Conservation (phyloP, 2,329 filamentous ascomycete genomes). For the Ophiostoma populinum region DNA sequence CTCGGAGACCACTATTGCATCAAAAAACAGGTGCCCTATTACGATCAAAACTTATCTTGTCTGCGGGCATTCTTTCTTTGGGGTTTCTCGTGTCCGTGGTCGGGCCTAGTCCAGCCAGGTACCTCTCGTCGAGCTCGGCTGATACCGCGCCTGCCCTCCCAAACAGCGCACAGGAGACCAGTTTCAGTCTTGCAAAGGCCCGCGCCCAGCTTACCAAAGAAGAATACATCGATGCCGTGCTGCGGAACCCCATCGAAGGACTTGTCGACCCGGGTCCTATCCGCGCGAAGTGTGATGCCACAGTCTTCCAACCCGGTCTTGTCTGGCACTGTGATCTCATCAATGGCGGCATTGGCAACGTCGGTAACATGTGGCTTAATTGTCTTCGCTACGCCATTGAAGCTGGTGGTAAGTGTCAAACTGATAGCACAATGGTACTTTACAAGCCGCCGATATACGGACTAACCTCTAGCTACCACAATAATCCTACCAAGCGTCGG, state of each 20-base stretch:
- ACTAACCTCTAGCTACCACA: constrained; percentile 9
- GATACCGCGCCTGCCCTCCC: no score
- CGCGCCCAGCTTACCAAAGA: constrained; percentile 6
- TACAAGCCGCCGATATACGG: not conserved
- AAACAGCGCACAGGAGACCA: no score
- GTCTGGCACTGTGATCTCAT: constrained; percentile 20
- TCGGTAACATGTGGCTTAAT: constrained; percentile 20
- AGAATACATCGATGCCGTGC: constrained; percentile 10
- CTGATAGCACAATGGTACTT: not conserved
- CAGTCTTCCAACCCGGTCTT: constrained; percentile 18
- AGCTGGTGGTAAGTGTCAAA: constrained; percentile 7
- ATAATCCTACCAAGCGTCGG: constrained; percentile 11
- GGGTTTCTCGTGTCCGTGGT: no score
- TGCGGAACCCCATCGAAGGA: constrained; percentile 11
- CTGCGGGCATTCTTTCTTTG: no score
- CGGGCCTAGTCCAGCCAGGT: no score
- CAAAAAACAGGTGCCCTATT: no score
- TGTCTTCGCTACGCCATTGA: constrained; percentile 22
- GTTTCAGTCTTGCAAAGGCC: no score
- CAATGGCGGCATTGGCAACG: constrained; percentile 21
- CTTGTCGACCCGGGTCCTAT: constrained; percentile 10
- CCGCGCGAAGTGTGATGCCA: constrained; percentile 14
- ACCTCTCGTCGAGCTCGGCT: no score
- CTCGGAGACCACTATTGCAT: no score
- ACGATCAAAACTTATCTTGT: no score